A percentile compares a stretch with the other conserved stretches of the same genome.
phyloP scores from a whole-genome alignment of 441 rosid genomes.

The Populus hybrid region DNA sequence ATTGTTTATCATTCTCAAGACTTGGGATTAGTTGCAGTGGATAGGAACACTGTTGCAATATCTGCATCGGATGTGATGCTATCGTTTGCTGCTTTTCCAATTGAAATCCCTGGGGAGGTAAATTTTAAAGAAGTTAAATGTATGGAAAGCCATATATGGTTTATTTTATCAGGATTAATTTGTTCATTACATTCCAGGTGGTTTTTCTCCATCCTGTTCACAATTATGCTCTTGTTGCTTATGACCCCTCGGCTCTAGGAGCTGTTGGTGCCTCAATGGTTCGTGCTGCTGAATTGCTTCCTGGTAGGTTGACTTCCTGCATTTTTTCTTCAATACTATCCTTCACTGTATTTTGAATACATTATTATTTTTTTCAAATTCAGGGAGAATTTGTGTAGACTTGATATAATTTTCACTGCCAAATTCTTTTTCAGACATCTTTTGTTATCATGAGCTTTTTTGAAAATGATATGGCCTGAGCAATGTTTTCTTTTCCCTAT shows the following conservation, averaged over 20 bases:
- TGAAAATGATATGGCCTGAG: background rate
- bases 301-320: constrained; percentile 31
- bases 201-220: constrained; percentile 98
- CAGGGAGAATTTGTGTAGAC: background rate
- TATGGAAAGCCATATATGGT: background rate
- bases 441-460: background rate
- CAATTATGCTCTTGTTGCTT: constrained; percentile 90
- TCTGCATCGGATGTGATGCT: constrained; percentile 90
- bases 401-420: background rate
- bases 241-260: constrained; percentile 80
- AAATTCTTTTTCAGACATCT: background rate
- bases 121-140: constrained; percentile 13
- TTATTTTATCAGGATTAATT: constrained; percentile 13
- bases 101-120: constrained; percentile 99
- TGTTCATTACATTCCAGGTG: constrained; percentile 51
- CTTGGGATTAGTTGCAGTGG: constrained; percentile 94
- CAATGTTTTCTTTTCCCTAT: background rate
- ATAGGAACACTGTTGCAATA: constrained; percentile 85
- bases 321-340: background rate
- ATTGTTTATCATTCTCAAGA: constrained; percentile 76
- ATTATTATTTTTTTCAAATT: background rate
- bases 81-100: constrained; percentile 95
- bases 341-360: constrained; percentile 55
- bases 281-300: constrained; percentile 85
- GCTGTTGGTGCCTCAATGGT: constrained; percentile 66